A percentile compares a stretch with the other conserved stretches of the same genome.
These are phyloP conservation scores for Calonectria montana DNA, from an alignment of 2,329 filamentous ascomycete genomes.

Conservation along the genomic window DNA sequence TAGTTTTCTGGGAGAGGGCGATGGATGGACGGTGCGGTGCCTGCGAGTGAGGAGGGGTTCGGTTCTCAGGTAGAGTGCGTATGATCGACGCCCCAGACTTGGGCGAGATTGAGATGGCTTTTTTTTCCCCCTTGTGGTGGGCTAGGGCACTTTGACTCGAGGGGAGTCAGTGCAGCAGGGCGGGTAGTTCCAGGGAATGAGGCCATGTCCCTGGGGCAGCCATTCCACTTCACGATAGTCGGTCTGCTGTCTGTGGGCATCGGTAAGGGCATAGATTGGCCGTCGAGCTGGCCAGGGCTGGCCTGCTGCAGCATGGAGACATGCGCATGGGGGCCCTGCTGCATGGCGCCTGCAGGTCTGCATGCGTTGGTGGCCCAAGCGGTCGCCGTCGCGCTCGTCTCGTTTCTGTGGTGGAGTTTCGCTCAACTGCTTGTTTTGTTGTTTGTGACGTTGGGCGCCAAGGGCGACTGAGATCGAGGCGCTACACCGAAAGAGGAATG, in stretches of 20 bases:
- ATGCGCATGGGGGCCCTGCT: constrained; percentile 12
- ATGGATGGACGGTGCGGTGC: not conserved
- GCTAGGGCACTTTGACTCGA: constrained; percentile 36
- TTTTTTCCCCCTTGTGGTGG: constrained; percentile 12
- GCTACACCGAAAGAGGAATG: constrained; percentile 26
- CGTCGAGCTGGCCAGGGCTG: not conserved
- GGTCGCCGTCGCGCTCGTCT: constrained; percentile 27
- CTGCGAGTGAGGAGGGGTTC: not conserved
- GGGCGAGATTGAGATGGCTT: constrained; percentile 32
- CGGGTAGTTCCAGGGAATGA: constrained; percentile 23
- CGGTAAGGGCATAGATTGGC: not conserved
- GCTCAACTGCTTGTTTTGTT: constrained; percentile 25
- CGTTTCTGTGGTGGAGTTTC: constrained; percentile 33
- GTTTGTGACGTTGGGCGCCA: constrained; percentile 29
- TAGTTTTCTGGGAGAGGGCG: not conserved
- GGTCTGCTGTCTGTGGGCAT: constrained; percentile 2
- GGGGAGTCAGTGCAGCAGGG: constrained; percentile 39
- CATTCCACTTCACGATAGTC: constrained; percentile 6
- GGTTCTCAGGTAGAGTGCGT: constrained; percentile 40
- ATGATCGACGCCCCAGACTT: constrained; percentile 43
- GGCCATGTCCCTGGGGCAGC: constrained; percentile 17
- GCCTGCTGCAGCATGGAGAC: not conserved
- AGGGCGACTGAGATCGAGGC: constrained; percentile 29
- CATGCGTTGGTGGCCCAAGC: constrained; percentile 8
- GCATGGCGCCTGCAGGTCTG: constrained; percentile 28